Conservation (phyloP, 192 early-diverging fungal genomes). For the Coemansia asiatica region DNA sequence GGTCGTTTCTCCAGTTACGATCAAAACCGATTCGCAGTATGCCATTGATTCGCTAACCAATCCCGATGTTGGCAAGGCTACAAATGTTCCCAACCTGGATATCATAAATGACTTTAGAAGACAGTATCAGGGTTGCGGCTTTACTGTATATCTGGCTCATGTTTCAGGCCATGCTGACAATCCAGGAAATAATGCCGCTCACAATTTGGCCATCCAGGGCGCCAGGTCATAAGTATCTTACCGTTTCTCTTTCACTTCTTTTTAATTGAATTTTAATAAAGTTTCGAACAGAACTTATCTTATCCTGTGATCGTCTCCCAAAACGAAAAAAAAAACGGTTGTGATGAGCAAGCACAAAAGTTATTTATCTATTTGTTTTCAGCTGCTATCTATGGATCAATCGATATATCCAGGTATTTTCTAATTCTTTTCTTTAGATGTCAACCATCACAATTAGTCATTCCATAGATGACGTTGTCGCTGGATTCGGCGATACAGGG, state of each 20-base stretch:
- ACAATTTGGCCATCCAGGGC: background rate
- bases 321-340: background rate
- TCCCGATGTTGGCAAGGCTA: background rate
- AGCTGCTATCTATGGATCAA: background rate
- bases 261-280: background rate
- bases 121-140: background rate
- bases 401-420: background rate
- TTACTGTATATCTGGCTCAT: background rate
- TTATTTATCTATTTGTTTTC: too few species aligned
- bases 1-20: background rate
- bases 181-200: background rate
- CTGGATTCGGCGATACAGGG: constrained; percentile 48
- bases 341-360: background rate
- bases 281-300: too few species aligned
- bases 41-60: background rate
- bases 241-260: background rate
- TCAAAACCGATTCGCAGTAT: background rate
- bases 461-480: constrained; percentile 12
- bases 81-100: background rate
- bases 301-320: background rate
- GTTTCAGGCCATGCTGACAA: background rate
- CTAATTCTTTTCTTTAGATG: background rate
- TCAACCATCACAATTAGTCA: background rate
- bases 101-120: background rate
- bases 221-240: background rate